These are phyloP conservation scores for Syzygium syzygioides DNA, from an alignment of 441 rosid genomes.

Conservation along the genomic window DNA sequence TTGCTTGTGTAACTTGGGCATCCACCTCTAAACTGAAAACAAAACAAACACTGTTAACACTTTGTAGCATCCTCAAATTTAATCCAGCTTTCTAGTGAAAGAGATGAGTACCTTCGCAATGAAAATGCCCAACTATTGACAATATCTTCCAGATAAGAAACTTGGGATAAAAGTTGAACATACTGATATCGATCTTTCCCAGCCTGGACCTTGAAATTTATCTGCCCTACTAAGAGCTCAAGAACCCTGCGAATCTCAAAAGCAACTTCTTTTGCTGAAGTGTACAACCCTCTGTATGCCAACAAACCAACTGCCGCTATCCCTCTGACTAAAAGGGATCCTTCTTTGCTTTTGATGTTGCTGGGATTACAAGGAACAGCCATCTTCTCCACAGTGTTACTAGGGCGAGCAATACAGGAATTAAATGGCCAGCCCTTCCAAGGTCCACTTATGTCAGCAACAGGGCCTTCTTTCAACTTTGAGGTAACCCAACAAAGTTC, in stretches of 20 bases:
- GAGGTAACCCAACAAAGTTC: constrained; percentile 98
- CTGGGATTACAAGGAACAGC: constrained; percentile 35
- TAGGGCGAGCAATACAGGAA: constrained; percentile 79
- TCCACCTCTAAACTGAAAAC: constrained; percentile 64
- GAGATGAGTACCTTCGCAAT: constrained; percentile 57
- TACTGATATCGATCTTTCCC: constrained; percentile 83
- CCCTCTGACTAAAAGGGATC: constrained; percentile 68
- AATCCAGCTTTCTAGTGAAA: not conserved
- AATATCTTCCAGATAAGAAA: constrained; percentile 90
- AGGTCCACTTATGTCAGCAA: constrained; percentile 66
- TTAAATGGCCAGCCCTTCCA: constrained; percentile 99
- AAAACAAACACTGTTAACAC: constrained; percentile 12
- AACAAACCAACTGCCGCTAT: constrained; percentile 81
- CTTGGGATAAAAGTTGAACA: constrained; percentile 80
- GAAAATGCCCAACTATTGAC: constrained; percentile 87
- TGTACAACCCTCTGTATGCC: constrained; percentile 73
- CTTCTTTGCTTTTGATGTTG: constrained; percentile 58
- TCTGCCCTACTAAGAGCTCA: constrained; percentile 74
- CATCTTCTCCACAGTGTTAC: constrained; percentile 34
- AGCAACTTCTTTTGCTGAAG: constrained; percentile 72
- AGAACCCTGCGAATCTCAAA: constrained; percentile 83
- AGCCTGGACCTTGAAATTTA: constrained; percentile 65
- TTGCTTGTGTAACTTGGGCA: constrained; percentile 30
- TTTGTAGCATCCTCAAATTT: not conserved
- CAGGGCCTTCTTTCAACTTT: constrained; percentile 90